These are phyloP conservation scores for Colletotrichum acutatum DNA, from an alignment of 2,329 filamentous ascomycete genomes.

Conservation along the genomic window DNA sequence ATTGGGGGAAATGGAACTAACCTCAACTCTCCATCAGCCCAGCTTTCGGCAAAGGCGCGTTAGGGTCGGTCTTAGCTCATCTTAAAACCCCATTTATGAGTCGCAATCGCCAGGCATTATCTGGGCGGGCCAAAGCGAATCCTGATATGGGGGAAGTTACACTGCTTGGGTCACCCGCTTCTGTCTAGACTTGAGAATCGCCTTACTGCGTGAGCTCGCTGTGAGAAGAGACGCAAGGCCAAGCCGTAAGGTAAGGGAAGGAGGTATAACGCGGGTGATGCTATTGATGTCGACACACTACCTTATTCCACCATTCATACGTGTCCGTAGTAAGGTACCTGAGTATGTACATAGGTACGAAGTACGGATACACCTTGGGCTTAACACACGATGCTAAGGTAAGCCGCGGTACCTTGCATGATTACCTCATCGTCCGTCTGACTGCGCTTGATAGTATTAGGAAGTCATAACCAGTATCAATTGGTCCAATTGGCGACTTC, in stretches of 20 bases:
- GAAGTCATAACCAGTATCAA: too few relatives aligned
- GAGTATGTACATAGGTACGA: neutral
- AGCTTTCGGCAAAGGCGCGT: constrained; percentile 24
- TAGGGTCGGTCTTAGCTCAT: constrained; percentile 15
- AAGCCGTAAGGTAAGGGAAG: neutral
- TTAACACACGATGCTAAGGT: neutral
- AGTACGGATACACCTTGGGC: too few relatives aligned
- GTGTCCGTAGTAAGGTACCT: too few relatives aligned
- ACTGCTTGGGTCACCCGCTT: neutral
- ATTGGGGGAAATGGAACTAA: neutral
- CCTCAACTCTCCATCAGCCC: neutral
- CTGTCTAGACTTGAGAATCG: neutral
- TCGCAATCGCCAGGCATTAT: constrained; percentile 15
- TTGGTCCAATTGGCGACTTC: neutral
- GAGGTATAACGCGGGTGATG: neutral
- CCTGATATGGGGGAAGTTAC: neutral
- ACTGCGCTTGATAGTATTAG: neutral
- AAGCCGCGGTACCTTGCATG: neutral
- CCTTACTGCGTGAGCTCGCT: neutral
- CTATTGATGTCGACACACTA: neutral
- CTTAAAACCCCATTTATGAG: constrained; percentile 30
- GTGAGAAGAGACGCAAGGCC: neutral
- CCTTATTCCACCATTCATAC: neutral
- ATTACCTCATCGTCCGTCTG: neutral
- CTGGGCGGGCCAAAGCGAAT: constrained; percentile 11